phyloP scores from a whole-genome alignment of 345 rosid genomes.

The Citrus reticulata region DNA sequence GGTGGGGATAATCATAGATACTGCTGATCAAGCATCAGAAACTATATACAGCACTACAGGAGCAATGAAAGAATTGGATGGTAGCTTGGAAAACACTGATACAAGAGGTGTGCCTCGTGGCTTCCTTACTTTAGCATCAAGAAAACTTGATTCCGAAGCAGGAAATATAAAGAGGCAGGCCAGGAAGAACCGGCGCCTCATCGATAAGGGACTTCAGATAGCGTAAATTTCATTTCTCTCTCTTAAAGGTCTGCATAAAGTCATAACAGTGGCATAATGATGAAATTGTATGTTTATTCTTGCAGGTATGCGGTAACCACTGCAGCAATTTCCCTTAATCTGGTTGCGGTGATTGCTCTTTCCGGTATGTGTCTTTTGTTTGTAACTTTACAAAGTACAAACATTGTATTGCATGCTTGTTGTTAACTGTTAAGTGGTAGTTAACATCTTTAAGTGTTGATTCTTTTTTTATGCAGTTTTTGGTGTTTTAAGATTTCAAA shows the following conservation, averaged over 20 bases:
- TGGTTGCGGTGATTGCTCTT: conserved; percentile 39
- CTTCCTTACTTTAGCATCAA: conserved; percentile 47
- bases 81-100: conserved; percentile 25
- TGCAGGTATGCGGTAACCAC: conserved; percentile 51
- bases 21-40: conserved; percentile 52
- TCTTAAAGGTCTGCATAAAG: neutral
- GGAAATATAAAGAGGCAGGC: conserved; percentile 41
- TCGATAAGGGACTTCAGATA: conserved; percentile 47
- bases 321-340: conserved; percentile 41
- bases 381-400: too few relatives aligned
- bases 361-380: conserved; percentile 33
- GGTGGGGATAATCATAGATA: conserved; percentile 47
- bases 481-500: conserved; percentile 40
- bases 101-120: conserved; percentile 19
- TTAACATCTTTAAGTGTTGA: neutral
- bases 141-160: conserved; percentile 39
- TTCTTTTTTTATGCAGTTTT: conserved; percentile 36
- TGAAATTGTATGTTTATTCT: neutral
- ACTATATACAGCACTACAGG: conserved; percentile 54
- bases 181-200: conserved; percentile 44
- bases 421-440: neutral
- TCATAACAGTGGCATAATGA: neutral
- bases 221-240: conserved; percentile 27
- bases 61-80: conserved; percentile 50
- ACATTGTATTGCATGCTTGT: neutral